Conservation (phyloP, 2,329 filamentous ascomycete species). For the Metarhizium humberi region DNA sequence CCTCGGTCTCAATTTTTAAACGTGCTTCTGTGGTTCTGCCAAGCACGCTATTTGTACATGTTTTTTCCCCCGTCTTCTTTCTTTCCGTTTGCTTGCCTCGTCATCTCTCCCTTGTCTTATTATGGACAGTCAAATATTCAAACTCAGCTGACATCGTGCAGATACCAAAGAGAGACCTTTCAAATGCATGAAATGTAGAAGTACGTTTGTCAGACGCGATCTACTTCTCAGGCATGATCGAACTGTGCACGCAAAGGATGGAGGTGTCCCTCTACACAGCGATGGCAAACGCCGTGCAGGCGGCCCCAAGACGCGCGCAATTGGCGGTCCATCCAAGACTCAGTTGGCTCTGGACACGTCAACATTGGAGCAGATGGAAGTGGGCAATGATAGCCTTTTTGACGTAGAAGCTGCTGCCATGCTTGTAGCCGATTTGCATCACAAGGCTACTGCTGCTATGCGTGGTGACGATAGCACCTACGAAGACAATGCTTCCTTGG, state of each 20-base stretch:
- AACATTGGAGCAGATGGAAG: conserved; percentile 86
- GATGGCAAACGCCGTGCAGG: conserved; percentile 80
- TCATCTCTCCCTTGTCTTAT: not conserved
- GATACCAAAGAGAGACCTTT: conserved; percentile 98
- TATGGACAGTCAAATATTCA: not conserved
- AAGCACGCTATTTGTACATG: too few species aligned
- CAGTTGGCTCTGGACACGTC: conserved; percentile 73
- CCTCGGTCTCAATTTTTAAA: not conserved
- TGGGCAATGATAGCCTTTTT: conserved; percentile 80
- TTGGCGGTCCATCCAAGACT: conserved; percentile 62
- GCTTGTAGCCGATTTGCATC: conserved; percentile 96
- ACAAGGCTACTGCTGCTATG: conserved; percentile 75
- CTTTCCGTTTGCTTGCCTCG: too few species aligned
- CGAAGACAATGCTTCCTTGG: conserved; percentile 50
- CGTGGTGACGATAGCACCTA: conserved; percentile 46
- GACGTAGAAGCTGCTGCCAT: conserved; percentile 97
- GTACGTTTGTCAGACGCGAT: conserved; percentile 96
- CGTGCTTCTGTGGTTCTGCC: too few species aligned
- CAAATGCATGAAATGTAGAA: conserved; percentile 96
- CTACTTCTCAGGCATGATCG: conserved; percentile 93
- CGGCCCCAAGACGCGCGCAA: conserved; percentile 56
- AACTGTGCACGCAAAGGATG: conserved; percentile 97
- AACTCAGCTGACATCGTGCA: conserved; percentile 27
- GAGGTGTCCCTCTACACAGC: conserved; percentile 84
- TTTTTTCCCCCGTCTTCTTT: too few species aligned